A percentile compares a stretch with the other conserved stretches of the same genome.
Evolutionary conservation across 345 rosid species (phyloP).

Genomic region (Eutrema heterophyllum): DNA sequence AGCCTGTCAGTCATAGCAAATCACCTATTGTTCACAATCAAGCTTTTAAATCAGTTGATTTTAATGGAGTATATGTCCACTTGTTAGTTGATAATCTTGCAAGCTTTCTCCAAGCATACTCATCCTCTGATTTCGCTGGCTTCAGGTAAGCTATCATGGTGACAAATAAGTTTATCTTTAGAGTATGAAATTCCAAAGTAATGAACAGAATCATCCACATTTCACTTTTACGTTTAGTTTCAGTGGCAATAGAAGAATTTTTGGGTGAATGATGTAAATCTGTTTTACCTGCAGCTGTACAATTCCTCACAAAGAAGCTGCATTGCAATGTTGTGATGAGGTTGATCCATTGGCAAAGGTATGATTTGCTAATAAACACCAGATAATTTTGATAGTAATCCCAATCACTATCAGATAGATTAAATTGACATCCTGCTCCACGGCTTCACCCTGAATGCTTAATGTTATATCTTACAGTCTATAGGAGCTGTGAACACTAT

Average conservation of each 20-base stretch:
- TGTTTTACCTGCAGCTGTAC: constrained; percentile 59
- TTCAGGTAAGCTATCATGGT: constrained; percentile 55
- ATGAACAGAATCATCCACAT: not conserved
- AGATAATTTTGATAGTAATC: not conserved
- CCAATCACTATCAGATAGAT: not conserved
- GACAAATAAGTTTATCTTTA: not conserved
- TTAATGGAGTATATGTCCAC: constrained; percentile 72
- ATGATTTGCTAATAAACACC: constrained; percentile 5
- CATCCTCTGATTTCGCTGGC: constrained; percentile 83
- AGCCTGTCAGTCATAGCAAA: constrained; percentile 94
- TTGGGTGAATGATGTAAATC: constrained; percentile 10
- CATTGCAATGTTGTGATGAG: constrained; percentile 76
- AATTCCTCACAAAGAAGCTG: constrained; percentile 90
- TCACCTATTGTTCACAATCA: constrained; percentile 81
- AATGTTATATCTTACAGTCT: constrained; percentile 46
- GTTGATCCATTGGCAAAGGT: constrained; percentile 94
- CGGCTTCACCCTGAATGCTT: constrained; percentile 9
- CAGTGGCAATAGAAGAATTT: not conserved
- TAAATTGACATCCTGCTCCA: not conserved
- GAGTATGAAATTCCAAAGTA: not conserved
- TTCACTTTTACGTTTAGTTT: not conserved
- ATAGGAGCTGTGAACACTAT: constrained; percentile 97
- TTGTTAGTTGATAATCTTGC: constrained; percentile 75
- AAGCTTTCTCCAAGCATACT: constrained; percentile 66
- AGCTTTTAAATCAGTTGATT: constrained; percentile 80